Evolutionary conservation across 1,284 basidiomycete genomes (phyloP).

Genomic region (Neolentinus lepideus): DNA sequence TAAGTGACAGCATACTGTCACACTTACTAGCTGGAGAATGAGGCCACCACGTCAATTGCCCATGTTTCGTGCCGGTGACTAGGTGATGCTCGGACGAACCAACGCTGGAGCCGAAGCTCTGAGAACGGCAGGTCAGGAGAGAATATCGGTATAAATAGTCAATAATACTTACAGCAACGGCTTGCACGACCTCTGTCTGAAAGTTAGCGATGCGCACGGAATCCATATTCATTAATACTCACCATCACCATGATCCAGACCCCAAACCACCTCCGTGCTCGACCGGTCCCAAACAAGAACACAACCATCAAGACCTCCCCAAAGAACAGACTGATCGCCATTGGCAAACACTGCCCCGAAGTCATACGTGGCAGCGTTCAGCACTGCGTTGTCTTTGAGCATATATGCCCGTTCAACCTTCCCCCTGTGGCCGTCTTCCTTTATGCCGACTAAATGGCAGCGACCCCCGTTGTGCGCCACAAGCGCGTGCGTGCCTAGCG

Average conservation of each 20-base stretch:
- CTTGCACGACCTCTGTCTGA: constrained; percentile 45
- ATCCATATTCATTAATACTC: constrained; percentile 4
- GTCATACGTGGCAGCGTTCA: constrained; percentile 21
- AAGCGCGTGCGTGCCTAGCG: constrained; percentile 38
- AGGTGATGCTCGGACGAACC: constrained; percentile 28
- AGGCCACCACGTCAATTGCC: constrained; percentile 50
- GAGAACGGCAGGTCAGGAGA: constrained; percentile 3
- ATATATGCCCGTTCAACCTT: constrained; percentile 46
- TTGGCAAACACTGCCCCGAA: constrained; percentile 47
- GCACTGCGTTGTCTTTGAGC: constrained; percentile 27
- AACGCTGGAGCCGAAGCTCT: neutral
- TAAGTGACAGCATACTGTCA: neutral
- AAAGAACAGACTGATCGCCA: constrained; percentile 42
- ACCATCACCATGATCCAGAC: constrained; percentile 53
- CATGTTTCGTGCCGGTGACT: constrained; percentile 48
- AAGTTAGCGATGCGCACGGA: constrained; percentile 8
- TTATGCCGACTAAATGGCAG: constrained; percentile 41
- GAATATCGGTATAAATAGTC: neutral
- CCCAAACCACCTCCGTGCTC: constrained; percentile 43
- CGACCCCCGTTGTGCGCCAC: constrained; percentile 42
- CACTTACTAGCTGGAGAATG: constrained; percentile 25
- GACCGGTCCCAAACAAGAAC: constrained; percentile 53
- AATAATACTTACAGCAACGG: constrained; percentile 44
- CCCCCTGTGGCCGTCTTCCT: constrained; percentile 36
- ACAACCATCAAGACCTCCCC: constrained; percentile 42